Conservation (phyloP, 2,329 filamentous ascomycete species). For the Tolypocladium ovalisporum region DNA sequence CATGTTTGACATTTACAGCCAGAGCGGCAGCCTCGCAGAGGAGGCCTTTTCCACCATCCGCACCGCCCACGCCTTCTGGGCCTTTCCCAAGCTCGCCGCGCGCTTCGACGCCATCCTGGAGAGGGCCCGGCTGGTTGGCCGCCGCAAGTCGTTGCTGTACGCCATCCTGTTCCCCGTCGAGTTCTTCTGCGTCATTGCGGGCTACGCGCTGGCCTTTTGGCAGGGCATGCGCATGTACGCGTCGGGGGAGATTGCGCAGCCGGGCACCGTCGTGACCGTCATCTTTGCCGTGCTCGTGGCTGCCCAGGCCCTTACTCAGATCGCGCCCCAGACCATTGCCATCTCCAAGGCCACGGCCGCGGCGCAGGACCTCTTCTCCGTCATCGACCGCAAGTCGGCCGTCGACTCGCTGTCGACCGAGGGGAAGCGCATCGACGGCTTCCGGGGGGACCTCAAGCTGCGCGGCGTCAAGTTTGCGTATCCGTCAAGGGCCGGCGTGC, state of each 20-base stretch:
- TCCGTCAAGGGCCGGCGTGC: conserved; percentile 41
- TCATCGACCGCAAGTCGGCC: conserved; percentile 32
- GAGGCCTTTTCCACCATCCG: conserved; percentile 37
- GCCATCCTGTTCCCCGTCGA: conserved; percentile 32
- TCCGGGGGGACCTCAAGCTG: conserved; percentile 35
- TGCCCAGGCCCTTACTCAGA: conserved; percentile 31
- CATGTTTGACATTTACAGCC: conserved; percentile 31
- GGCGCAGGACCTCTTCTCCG: conserved; percentile 33
- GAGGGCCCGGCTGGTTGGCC: conserved; percentile 25
- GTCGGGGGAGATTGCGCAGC: conserved; percentile 30
- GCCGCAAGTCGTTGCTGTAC: conserved; percentile 31
- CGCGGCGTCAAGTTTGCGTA: conserved; percentile 41
- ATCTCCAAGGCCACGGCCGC: conserved; percentile 35
- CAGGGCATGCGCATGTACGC: conserved; percentile 36
- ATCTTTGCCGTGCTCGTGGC: conserved; percentile 36
- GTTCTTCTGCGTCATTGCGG: conserved; percentile 36
- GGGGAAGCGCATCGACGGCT: conserved; percentile 17
- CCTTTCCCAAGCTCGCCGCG: conserved; percentile 28
- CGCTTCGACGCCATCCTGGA: conserved; percentile 32
- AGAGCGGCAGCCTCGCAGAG: conserved; percentile 33
- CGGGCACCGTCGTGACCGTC: conserved; percentile 36
- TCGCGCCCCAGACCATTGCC: conserved; percentile 34
- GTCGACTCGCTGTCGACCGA: conserved; percentile 30
- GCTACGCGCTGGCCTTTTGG: conserved; percentile 40
- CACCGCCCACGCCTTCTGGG: conserved; percentile 40